Percentiles rank a stretch among this genome's conserved stretches.
Conservation (phyloP, 106 monocot genomes). For the Agapanthus africanus region DNA sequence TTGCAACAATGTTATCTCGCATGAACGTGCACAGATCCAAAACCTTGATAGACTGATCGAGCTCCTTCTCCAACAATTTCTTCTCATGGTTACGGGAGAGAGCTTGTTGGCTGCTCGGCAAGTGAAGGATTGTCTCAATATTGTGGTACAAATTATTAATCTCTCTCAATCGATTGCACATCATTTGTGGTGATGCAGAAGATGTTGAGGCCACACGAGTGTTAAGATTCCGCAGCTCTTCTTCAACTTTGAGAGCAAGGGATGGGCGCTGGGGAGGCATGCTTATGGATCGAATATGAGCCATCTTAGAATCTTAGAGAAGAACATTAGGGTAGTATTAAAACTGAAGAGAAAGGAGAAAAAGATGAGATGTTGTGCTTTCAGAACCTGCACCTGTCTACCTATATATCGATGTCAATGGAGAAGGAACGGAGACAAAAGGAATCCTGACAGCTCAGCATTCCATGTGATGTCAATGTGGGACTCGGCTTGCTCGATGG, state of each 20-base stretch:
- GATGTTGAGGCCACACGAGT: slow-evolving; percentile 5
- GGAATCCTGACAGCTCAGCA: background rate
- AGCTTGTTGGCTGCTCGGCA: slow-evolving; percentile 20
- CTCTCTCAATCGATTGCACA: slow-evolving; percentile 11
- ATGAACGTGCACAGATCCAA: slow-evolving; percentile 19
- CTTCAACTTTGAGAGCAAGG: slow-evolving; percentile 4
- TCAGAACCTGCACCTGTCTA: background rate
- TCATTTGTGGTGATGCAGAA: background rate
- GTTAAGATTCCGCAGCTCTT: slow-evolving; percentile 19
- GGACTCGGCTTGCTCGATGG: background rate
- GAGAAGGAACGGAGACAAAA: background rate
- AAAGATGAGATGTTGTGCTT: background rate
- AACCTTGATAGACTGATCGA: slow-evolving; percentile 30
- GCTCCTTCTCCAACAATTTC: slow-evolving; percentile 27
- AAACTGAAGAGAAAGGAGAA: background rate
- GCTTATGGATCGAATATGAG: slow-evolving; percentile 42
- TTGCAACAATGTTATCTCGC: slow-evolving; percentile 12
- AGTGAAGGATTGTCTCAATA: slow-evolving; percentile 21
- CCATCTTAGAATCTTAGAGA: background rate
- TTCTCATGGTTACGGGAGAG: slow-evolving; percentile 8
- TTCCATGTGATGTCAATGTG: background rate
- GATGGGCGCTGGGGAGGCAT: slow-evolving; percentile 31
- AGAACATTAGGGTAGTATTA: background rate
- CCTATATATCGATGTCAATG: background rate
- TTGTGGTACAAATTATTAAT: slow-evolving; percentile 18